Evolutionary conservation across 768 basidiomycete genomes (phyloP).

Genomic region (Wakefieldia striispora): DNA sequence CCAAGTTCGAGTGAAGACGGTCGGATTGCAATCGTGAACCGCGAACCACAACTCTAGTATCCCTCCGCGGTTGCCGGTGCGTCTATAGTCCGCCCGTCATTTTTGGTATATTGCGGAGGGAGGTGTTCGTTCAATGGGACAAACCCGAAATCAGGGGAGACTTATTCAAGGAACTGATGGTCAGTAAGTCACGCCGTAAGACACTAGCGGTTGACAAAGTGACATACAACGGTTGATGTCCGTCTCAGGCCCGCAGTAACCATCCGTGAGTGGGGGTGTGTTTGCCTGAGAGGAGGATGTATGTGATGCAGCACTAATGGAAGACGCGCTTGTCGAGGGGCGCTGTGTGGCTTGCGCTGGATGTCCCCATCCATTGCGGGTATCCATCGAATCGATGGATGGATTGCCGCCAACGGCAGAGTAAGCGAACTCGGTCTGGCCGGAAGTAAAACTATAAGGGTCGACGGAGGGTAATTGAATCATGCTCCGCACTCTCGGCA

Average conservation of each 20-base stretch:
- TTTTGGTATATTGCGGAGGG: constrained; percentile 60
- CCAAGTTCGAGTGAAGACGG: constrained; percentile 32
- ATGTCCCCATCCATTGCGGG: constrained; percentile 42
- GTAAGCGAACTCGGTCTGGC: constrained; percentile 80
- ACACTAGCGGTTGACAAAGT: constrained; percentile 19
- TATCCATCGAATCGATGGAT: constrained; percentile 39
- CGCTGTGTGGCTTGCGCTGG: constrained; percentile 42
- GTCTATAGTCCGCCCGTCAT: constrained; percentile 49
- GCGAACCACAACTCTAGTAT: constrained; percentile 29
- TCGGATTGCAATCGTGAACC: constrained; percentile 28
- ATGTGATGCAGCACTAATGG: constrained; percentile 72
- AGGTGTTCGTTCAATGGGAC: constrained; percentile 80
- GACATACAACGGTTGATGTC: constrained; percentile 85
- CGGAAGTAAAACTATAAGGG: constrained; percentile 60
- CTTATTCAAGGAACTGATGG: constrained; percentile 43
- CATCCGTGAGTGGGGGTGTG: constrained; percentile 69
- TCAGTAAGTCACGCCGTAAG: constrained; percentile 48
- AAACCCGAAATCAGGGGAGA: constrained; percentile 85
- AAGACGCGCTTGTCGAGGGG: constrained; percentile 71
- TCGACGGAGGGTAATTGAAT: constrained; percentile 76
- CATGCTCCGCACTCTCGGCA: constrained; percentile 82
- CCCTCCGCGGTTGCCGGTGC: constrained; percentile 22
- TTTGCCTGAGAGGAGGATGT: constrained; percentile 80
- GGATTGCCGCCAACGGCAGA: constrained; percentile 53
- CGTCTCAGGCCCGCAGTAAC: constrained; percentile 60